These are phyloP conservation scores for Parsonsia alboflavescens DNA, from an alignment of 257 asterid genomes.

Conservation along the genomic window DNA sequence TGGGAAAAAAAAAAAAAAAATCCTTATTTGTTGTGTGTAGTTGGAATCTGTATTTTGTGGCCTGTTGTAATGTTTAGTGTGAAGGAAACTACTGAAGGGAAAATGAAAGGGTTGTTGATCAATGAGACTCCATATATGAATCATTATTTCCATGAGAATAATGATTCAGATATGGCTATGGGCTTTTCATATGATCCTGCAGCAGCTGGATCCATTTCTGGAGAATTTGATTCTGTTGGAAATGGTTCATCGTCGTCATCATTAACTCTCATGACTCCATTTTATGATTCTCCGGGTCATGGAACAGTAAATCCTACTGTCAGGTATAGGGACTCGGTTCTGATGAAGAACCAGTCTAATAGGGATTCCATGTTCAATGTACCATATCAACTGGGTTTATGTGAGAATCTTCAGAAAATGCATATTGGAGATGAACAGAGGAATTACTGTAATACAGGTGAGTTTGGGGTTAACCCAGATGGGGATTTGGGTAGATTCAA, in stretches of 20 bases:
- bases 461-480: constrained; percentile 13
- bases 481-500: constrained; percentile 16
- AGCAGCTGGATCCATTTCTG: constrained; percentile 20
- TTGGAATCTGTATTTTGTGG: constrained; percentile 1
- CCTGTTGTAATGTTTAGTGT: constrained; percentile 17
- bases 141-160: constrained; percentile 8
- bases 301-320: constrained; percentile 1
- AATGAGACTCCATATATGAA: constrained; percentile 12
- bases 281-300: constrained; percentile 14
- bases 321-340: constrained; percentile 13
- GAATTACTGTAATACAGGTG: constrained; percentile 8
- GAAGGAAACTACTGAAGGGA: constrained; percentile 17
- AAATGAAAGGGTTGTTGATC: constrained; percentile 22
- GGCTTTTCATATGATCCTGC: constrained; percentile 8
- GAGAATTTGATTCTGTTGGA: constrained; percentile 17
- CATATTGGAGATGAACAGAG: constrained; percentile 20
- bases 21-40: neutral
- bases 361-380: constrained; percentile 10
- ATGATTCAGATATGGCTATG: constrained; percentile 11
- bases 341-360: constrained; percentile 5
- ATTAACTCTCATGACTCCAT: constrained; percentile 7
- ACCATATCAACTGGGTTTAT: constrained; percentile 24
- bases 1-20: too few species aligned
- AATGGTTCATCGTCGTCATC: constrained; percentile 15
- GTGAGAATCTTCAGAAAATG: constrained; percentile 22